Percentiles rank a stretch among this genome's conserved stretches.
phyloP scores from a whole-genome alignment of 1,284 basidiomycete species.

The Cryptococcus neoformans region DNA sequence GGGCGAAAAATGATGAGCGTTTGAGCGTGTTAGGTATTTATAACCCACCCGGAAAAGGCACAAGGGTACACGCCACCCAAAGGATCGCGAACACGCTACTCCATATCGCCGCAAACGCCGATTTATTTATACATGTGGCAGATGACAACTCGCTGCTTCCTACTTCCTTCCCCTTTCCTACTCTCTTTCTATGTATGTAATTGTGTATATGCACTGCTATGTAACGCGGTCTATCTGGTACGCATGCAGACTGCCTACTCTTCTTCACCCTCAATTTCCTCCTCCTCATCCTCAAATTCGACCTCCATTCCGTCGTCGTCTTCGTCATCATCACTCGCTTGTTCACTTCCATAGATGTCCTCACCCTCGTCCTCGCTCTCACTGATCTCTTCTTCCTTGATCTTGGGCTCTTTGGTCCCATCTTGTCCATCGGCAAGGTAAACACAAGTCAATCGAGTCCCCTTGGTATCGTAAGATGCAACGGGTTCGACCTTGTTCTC shows the following conservation, averaged over 20 bases:
- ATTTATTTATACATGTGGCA: too few relatives aligned
- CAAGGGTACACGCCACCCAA: too few relatives aligned
- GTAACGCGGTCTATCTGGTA: too few relatives aligned
- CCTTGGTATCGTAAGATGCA: constrained; percentile 74
- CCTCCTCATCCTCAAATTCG: constrained; percentile 20
- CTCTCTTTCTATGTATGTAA: too few relatives aligned
- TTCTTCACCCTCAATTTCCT: constrained; percentile 12
- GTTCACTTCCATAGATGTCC: constrained; percentile 12
- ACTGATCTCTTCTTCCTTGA: constrained; percentile 31
- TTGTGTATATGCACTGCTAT: too few relatives aligned
- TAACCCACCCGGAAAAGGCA: not conserved
- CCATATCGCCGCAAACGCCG: too few relatives aligned
- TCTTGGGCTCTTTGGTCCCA: constrained; percentile 47
- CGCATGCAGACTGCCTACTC: constrained; percentile 2
- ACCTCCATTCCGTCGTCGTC: constrained; percentile 49
- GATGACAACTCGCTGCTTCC: too few relatives aligned
- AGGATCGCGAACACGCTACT: too few relatives aligned
- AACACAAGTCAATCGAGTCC: constrained; percentile 76
- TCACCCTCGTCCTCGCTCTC: constrained; percentile 23
- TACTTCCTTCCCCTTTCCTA: too few relatives aligned
- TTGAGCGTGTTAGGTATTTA: constrained; percentile 33
- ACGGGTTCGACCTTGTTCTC: constrained; percentile 56
- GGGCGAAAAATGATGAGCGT: constrained; percentile 33
- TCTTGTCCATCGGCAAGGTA: constrained; percentile 61
- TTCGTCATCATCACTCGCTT: constrained; percentile 29